These are phyloP conservation scores for Amanita thiersii DNA, from an alignment of 768 basidiomycete genomes.

Conservation along the genomic window DNA sequence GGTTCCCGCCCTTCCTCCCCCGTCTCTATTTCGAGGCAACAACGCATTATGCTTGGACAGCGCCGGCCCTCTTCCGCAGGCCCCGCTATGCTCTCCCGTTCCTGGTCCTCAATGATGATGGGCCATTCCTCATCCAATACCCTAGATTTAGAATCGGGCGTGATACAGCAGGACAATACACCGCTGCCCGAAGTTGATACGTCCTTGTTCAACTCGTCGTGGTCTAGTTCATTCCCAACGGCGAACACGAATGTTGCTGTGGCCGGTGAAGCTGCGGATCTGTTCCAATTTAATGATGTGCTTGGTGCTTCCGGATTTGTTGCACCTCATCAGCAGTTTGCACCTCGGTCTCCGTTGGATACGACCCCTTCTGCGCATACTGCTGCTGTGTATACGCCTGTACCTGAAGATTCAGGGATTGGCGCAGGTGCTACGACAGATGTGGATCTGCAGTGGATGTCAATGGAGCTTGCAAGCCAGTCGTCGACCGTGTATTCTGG, in stretches of 20 bases:
- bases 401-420: too few relatives aligned
- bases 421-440: neutral
- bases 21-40: conserved; percentile 34
- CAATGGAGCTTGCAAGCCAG: conserved; percentile 10
- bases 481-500: conserved; percentile 36
- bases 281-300: conserved; percentile 1
- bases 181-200: conserved; percentile 43
- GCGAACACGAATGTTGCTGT: conserved; percentile 6
- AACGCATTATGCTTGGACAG: conserved; percentile 31
- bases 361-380: conserved; percentile 10
- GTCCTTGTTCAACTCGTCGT: conserved; percentile 38
- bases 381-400: too few relatives aligned
- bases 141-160: neutral
- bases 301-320: conserved; percentile 3
- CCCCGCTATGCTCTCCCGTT: conserved; percentile 26
- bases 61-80: conserved; percentile 44
- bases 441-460: conserved; percentile 2
- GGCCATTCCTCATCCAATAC: conserved; percentile 10
- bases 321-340: conserved; percentile 10
- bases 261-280: neutral
- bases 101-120: conserved; percentile 29
- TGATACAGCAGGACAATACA: conserved; percentile 34
- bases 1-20: conserved; percentile 37
- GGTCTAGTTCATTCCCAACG: conserved; percentile 23
- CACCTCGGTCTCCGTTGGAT: conserved; percentile 13